Evolutionary conservation across 2,329 filamentous ascomycete species (phyloP).

Genomic region (Geosmithia morbida): DNA sequence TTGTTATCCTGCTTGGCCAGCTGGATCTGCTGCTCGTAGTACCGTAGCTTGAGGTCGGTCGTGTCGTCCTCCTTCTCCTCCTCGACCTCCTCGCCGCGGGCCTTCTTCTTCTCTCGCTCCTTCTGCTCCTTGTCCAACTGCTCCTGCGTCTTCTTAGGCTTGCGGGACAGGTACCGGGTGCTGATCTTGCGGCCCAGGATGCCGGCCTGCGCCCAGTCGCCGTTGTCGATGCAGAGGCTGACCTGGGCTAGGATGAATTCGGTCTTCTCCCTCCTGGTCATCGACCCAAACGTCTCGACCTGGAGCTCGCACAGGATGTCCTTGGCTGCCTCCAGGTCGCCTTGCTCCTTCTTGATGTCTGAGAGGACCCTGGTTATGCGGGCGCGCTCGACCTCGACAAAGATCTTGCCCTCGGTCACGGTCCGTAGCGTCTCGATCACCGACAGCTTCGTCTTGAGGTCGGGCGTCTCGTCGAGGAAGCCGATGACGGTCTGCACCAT

Average conservation of each 20-base stretch:
- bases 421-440: slow-evolving; percentile 92
- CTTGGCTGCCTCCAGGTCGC: slow-evolving; percentile 76
- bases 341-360: slow-evolving; percentile 93
- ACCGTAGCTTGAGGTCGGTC: slow-evolving; percentile 87
- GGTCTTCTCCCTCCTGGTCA: slow-evolving; percentile 94
- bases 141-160: slow-evolving; percentile 80
- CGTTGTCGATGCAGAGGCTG: slow-evolving; percentile 82
- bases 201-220: slow-evolving; percentile 89
- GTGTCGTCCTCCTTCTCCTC: slow-evolving; percentile 75
- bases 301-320: slow-evolving; percentile 95
- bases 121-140: slow-evolving; percentile 85
- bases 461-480: slow-evolving; percentile 78
- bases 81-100: slow-evolving; percentile 63
- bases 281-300: slow-evolving; percentile 97
- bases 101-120: slow-evolving; percentile 74
- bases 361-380: slow-evolving; percentile 90
- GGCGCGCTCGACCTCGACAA: slow-evolving; percentile 95
- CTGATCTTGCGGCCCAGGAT: slow-evolving; percentile 96
- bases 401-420: slow-evolving; percentile 98
- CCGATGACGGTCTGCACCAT: slow-evolving; percentile 97
- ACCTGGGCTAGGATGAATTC: slow-evolving; percentile 97
- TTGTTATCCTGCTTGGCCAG: slow-evolving; percentile 95
- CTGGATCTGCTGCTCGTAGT: slow-evolving; percentile 94
- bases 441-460: slow-evolving; percentile 74
- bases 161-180: slow-evolving; percentile 79